Evolutionary conservation across 495 filamentous ascomycete genomes (phyloP).

Genomic region (Clohesyomyces aquaticus): DNA sequence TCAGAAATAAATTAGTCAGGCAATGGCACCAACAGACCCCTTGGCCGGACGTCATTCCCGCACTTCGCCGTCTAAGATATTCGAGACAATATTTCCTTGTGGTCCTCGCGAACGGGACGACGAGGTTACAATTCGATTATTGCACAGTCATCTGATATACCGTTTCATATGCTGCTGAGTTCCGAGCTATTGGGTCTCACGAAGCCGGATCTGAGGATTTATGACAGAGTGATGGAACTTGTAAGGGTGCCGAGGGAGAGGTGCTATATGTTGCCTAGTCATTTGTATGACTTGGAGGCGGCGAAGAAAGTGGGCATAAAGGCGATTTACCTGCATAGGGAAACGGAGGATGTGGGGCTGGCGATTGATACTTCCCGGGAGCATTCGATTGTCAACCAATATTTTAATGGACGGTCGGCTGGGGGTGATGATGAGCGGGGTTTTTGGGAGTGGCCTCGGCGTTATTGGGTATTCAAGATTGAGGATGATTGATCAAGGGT

Average conservation of each 20-base stretch:
- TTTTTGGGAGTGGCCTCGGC: background rate
- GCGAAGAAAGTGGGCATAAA: constrained; percentile 22
- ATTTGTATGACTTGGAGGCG: constrained; percentile 29
- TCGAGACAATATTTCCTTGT: constrained; percentile 12
- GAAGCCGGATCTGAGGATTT: constrained; percentile 22
- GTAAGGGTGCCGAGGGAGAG: constrained; percentile 3
- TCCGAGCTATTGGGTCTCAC: constrained; percentile 23
- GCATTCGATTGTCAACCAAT: constrained; percentile 4
- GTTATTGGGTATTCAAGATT: background rate
- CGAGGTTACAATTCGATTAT: constrained; percentile 27
- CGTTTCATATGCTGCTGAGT: constrained; percentile 28
- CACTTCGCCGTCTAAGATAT: constrained; percentile 7
- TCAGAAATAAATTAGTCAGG: constrained; percentile 7
- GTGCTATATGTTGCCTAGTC: constrained; percentile 20
- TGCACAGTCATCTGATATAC: constrained; percentile 23
- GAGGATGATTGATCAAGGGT: no score
- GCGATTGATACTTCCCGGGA: background rate
- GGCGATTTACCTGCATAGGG: constrained; percentile 19
- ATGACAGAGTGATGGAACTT: constrained; percentile 14
- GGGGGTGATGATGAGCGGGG: background rate
- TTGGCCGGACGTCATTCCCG: constrained; percentile 23
- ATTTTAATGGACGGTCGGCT: constrained; percentile 9
- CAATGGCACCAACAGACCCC: constrained; percentile 24
- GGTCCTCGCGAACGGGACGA: constrained; percentile 31
- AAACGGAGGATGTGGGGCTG: constrained; percentile 16